A percentile compares a stretch with the other conserved stretches of the same genome.
Evolutionary conservation across 1,284 basidiomycete genomes (phyloP).

Genomic region (Ceratobasidium sp.): DNA sequence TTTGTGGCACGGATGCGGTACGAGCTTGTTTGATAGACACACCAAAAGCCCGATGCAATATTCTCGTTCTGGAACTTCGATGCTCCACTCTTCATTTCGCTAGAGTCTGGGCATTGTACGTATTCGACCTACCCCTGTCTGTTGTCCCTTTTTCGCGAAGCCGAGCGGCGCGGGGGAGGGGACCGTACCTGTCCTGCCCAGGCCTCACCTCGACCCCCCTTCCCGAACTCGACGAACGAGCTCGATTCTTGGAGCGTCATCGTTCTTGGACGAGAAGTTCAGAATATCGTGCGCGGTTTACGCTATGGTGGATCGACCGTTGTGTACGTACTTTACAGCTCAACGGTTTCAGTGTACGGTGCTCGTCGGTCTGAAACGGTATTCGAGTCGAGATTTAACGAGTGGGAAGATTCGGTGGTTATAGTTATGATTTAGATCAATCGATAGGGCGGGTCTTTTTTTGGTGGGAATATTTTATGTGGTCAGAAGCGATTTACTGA

Average conservation of each 20-base stretch:
- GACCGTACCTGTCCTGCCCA: neutral
- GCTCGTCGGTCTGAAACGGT: too few species aligned
- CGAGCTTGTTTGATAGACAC: neutral
- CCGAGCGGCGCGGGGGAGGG: neutral
- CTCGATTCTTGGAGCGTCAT: neutral
- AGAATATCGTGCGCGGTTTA: neutral
- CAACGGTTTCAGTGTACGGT: too few species aligned
- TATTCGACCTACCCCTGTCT: neutral
- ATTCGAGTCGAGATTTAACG: neutral
- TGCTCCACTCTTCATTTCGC: neutral
- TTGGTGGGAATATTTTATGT: too few species aligned
- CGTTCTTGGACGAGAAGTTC: neutral
- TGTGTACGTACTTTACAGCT: too few species aligned
- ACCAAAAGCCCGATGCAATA: too few species aligned
- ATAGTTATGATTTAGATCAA: neutral
- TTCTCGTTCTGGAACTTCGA: too few species aligned
- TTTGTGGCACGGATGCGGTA: neutral
- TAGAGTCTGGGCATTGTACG: neutral
- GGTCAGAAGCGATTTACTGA: too few species aligned
- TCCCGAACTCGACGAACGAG: neutral
- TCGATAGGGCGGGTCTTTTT: neutral
- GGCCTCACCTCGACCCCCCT: neutral
- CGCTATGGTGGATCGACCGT: neutral
- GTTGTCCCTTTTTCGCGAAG: too few species aligned
- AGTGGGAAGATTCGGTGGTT: neutral